Evolutionary conservation across 202 grass and related monocot genomes (phyloP).

Genomic region (Carex sylvatica): DNA sequence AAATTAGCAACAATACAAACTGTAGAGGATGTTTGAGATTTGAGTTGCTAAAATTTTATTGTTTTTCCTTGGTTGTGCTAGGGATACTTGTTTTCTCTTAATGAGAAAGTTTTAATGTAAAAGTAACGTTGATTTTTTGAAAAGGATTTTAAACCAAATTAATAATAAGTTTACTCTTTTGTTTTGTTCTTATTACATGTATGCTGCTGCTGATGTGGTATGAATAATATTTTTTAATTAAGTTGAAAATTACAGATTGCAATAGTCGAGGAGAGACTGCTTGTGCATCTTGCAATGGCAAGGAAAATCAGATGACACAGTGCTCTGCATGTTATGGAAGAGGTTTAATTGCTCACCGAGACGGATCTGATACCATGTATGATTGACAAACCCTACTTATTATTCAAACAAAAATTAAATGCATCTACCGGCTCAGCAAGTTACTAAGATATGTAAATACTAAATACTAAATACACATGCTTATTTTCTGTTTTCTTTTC

Average conservation of each 20-base stretch:
- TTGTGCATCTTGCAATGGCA: conserved; percentile 69
- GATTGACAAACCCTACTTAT: not conserved
- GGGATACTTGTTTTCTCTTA: not conserved
- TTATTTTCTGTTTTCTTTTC: conserved; percentile 22
- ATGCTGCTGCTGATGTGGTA: not conserved
- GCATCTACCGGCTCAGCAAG: not conserved
- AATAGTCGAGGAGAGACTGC: conserved; percentile 50
- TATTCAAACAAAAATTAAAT: not conserved
- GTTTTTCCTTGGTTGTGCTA: not conserved
- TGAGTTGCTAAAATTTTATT: not conserved
- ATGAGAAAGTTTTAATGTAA: not conserved
- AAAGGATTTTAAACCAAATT: not conserved
- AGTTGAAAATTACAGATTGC: conserved; percentile 44
- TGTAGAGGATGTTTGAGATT: not conserved
- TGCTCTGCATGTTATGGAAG: conserved; percentile 73
- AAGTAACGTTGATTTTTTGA: not conserved
- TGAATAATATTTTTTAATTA: not conserved
- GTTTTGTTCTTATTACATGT: not conserved
- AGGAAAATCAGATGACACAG: conserved; percentile 70
- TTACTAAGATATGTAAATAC: not conserved
- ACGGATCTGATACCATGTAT: conserved; percentile 94
- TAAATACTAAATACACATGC: not conserved
- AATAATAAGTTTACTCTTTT: not conserved
- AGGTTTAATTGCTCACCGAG: conserved; percentile 72
- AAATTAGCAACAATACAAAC: not conserved